Base-by-base conservation (phyloP, 1,284 basidiomycete genomes). In the Austropuccinia psidii region DNA sequence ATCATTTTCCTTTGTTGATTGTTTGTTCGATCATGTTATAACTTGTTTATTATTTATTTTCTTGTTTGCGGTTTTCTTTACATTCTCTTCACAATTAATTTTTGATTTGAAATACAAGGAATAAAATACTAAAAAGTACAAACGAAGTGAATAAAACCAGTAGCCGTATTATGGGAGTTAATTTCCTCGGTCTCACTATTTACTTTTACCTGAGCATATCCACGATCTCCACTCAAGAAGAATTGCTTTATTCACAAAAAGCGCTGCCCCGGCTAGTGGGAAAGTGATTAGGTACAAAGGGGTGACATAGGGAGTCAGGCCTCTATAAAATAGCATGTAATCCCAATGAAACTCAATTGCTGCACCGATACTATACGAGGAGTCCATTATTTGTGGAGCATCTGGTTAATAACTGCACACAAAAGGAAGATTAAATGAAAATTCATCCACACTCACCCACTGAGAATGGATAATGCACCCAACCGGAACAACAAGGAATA, bases 161-260 rank as follows among this genome's bases (percentile, higher is more conserved):
- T n/a, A n/a, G n/a, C n/a, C n/a, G n/a, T n/a, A n/a, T n/a, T n/a
- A n/a, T n/a, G n/a, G n/a, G n/a, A n/a, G n/a, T n/a, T n/a, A n/a
- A n/a, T n/a, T n/a, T n/a, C n/a, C n/a, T n/a, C n/a, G n/a, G n/a
- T n/a, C n/a, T n/a, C n/a, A n/a, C n/a, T n/a, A n/a, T n/a, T n/a
- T n/a, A n/a, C n/a, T n/a, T n/a, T n/a, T 55, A 29, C 24, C 27
- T 45, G 45, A 64, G 21, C 43, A 9, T 5, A 72, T 19, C 69
- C 69, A 61, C 27, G 69, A 50, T 29, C 54, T 49, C 69, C 69
- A 72, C 27, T 72, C 69, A 19, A 61, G 61, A 11, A 58, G 11
- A 24, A 62, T 54, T 13, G 61, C 43, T 27, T 52, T n/a, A 33
- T 72, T 58, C 6, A 72, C 57, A 29, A 62, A 72, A 2, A 72